Evolutionary conservation across 257 asterid genomes (phyloP), one percentile per base, ranked within the genome.

Genomic region (Nicotiana attenuata): DNA sequence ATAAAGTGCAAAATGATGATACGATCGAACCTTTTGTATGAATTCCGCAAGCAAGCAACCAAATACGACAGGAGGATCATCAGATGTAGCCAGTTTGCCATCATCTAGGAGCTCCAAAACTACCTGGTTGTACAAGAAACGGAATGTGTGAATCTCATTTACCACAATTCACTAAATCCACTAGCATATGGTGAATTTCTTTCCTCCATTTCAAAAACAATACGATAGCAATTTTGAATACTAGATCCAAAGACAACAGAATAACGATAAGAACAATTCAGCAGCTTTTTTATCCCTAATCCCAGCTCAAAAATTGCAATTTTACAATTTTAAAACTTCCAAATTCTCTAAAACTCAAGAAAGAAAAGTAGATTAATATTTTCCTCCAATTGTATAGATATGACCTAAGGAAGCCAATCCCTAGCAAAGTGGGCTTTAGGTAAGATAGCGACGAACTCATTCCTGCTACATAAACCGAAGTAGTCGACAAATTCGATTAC

Each of bases 91-190:
- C 81, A 96, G 82, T 81, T 88, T 87, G 84, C 98, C 97, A 85
- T 91, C 95, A 80, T 81, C 94, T 76, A 86, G 91, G 61, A 96
- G 91, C 90, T 94, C 99, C 93, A 94, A 75, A 20, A 92, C 99
- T 73, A 93, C 87, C 99, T 95, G 84, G 84, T 81, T 28, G 75
- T 77, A 80, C 81, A 76, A 31, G 80, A 86, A 52, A 55, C 26
- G 35, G 83, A 81, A 83, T 80, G 83, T 79, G 24, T 52, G 26
- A 64, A 64, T 14, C 2, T 16, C 45, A 52, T 24, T 50, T 50
- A 73, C 41, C 33, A 52, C 17, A 15, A 14, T 52, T 52, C 5
- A 15, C 57, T 11, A 52, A 50, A 14, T 10, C 17, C 50, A 41
- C 13, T 41, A 41, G 50, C 13, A 8, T 41, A 9, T 41, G 19